Base-by-base conservation (phyloP, 345 rosid genomes). In the Gossypium stocksii region DNA sequence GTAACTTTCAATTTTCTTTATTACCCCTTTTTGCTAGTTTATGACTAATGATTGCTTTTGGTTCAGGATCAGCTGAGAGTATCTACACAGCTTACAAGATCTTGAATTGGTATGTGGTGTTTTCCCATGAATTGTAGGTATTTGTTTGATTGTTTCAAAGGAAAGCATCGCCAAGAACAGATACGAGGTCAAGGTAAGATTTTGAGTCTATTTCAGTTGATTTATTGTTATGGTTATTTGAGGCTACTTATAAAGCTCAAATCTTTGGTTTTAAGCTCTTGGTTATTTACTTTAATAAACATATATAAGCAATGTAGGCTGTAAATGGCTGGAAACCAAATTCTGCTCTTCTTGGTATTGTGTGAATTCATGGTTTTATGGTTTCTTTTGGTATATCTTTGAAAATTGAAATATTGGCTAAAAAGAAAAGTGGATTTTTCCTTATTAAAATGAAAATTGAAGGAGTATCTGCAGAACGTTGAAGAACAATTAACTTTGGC, bases 51-150 rank as follows among this genome's bases (percentile, higher is more conserved):
- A 44, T 51, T 27, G 62, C 51, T 76, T 66, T 45, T 71, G 12
- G 17, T 48, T 34, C 41, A 34, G 41, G 41, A 34, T 4, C 41
- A 34, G 7, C 41, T 34, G 41, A 62, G 71, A 45, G 46, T 44
- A 61, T 63, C 63, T 7, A 13, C 46, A 66, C 41, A 62, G 67
- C 62, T 52, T 12, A 13, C 46, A 66, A 62, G 71, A 66, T 20
- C 20, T 58, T 73, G 52, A 38, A 57, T 57, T 67, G n/a, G 43
- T n/a, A 17, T 41, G 17, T 41, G 49, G 46, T 22, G 57, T 20
- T 52, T 83, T 86, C 25, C 85, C 64, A 93, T 93, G 98, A 78
- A 61, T 76, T 84, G 27, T 64, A 69, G 77, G 23, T 89, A 97
- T 74, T 22, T 71, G 59, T 67, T 80, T 72, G 72, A 53, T 66